Conservation (phyloP, 2,329 filamentous ascomycete genomes). For the Talaromyces sp. region DNA sequence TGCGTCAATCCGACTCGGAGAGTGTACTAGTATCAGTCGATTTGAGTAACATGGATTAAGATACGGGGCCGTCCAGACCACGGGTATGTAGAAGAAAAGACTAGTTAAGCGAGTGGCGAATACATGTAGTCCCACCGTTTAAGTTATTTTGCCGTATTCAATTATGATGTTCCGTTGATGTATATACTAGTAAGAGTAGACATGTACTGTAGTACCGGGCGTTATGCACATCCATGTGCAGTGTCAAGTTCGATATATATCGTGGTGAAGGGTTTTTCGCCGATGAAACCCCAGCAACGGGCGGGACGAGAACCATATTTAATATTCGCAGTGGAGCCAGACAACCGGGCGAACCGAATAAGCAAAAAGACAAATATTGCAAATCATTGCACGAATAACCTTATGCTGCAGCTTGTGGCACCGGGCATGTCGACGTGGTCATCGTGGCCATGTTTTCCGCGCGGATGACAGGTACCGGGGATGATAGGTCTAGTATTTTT, state of each 20-base stretch:
- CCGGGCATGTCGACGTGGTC: conserved; percentile 10
- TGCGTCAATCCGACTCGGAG: no score
- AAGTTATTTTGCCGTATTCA: no score
- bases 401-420: conserved; percentile 11
- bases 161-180: background rate
- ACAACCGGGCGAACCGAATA: background rate
- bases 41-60: no score
- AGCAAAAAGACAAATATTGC: background rate
- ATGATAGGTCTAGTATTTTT: background rate
- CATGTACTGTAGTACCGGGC: background rate
- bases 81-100: no score
- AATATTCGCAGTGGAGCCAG: background rate
- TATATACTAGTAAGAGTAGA: background rate
- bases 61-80: no score
- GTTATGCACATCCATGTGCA: background rate
- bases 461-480: conserved; percentile 15
- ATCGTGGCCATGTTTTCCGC: conserved; percentile 10
- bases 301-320: background rate
- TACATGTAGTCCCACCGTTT: no score
- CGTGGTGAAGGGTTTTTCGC: background rate
- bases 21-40: no score
- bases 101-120: no score
- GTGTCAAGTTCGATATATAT: background rate
- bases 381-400: conserved; percentile 11
- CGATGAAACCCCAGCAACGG: conserved; percentile 16